Conservation (phyloP, 2,329 filamentous ascomycete species). For the Penicillium sp. region DNA sequence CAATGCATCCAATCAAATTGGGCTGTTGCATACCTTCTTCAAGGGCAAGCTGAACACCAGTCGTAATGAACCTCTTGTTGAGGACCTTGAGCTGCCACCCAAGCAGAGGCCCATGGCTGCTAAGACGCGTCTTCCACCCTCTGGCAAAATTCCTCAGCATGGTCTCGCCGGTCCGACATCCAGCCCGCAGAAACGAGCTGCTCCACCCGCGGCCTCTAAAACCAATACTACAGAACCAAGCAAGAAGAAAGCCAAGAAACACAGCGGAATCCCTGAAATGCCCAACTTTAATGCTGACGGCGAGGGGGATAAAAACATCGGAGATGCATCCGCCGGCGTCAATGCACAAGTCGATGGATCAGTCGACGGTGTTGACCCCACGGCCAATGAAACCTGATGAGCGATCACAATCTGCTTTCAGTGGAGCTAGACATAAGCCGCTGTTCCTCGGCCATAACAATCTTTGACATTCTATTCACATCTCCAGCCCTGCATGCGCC, state of each 20-base stretch:
- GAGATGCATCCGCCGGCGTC: conserved; percentile 21
- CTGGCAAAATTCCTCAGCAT: conserved; percentile 46
- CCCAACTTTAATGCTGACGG: conserved; percentile 21
- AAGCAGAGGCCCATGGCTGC: conserved; percentile 70
- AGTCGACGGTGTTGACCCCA: conserved; percentile 33
- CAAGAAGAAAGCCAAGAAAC: conserved; percentile 48
- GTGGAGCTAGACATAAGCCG: not conserved
- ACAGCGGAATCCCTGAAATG: conserved; percentile 36
- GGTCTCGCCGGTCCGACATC: conserved; percentile 33
- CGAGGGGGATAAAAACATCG: conserved; percentile 30
- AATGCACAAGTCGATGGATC: conserved; percentile 21
- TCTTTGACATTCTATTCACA: not conserved
- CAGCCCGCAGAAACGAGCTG: conserved; percentile 46
- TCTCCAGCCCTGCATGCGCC: not conserved
- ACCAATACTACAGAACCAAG: conserved; percentile 36
- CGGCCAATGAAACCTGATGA: conserved; percentile 7
- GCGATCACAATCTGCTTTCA: conserved; percentile 21
- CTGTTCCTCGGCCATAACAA: not conserved
- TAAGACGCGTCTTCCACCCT: conserved; percentile 48
- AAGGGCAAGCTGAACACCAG: conserved; percentile 84
- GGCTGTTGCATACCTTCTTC: conserved; percentile 89
- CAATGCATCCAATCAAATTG: conserved; percentile 77
- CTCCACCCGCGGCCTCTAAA: conserved; percentile 33
- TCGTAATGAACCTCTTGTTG: conserved; percentile 77
- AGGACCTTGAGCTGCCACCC: conserved; percentile 90